Base-by-base conservation (phyloP, 768 basidiomycete species). In the Boletus tomentosulus region DNA sequence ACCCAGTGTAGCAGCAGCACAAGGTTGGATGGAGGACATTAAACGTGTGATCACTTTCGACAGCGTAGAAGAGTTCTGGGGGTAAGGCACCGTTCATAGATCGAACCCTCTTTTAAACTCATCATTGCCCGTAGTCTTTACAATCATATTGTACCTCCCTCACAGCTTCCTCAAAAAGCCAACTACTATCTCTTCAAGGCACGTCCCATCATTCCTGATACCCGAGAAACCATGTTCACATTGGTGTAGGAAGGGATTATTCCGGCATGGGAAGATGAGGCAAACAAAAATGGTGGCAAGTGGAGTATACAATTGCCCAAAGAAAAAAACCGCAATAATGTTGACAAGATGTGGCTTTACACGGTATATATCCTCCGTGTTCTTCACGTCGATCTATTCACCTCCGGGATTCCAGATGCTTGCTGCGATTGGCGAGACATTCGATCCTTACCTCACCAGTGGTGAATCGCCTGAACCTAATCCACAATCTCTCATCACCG, bases 141-240 rank as follows among this genome's bases (percentile, higher is more conserved):
- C 75, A 97, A 98, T 73, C 97, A 98, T 74, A 96, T 98, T 65
- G 86, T 99, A 45, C 91, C 93, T 25, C 97, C 97, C 15, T 96
- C 93, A 19, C 83, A 85, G 66, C 77, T 98, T 58, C 92, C 93
- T 37, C 86, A 86, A 71, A 98, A 97, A 76, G 92, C 94, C n/a
- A 98, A 98, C 69, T 99, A 99, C 72, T 99, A 98, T 76, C 78
- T 99, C 59, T 98, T 99, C 85, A 98, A 97, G 80, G 92, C 86
- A 49, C 46, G 82, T 73, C 22, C 33, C 11, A 9, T 16, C 10
- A 24, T 38, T 10, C 12, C 28, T 41, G 35, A 22, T 48, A 15
- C 47, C 35, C 38, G 37, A 43, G 38, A 50, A 47, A 19, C 28
- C 24, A 24, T 58, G 50, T 30, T 55, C 55, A 57, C 53, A 33